These are phyloP conservation scores for Diplocarpon mali DNA, from an alignment of 2,329 filamentous ascomycete genomes.

Conservation along the genomic window DNA sequence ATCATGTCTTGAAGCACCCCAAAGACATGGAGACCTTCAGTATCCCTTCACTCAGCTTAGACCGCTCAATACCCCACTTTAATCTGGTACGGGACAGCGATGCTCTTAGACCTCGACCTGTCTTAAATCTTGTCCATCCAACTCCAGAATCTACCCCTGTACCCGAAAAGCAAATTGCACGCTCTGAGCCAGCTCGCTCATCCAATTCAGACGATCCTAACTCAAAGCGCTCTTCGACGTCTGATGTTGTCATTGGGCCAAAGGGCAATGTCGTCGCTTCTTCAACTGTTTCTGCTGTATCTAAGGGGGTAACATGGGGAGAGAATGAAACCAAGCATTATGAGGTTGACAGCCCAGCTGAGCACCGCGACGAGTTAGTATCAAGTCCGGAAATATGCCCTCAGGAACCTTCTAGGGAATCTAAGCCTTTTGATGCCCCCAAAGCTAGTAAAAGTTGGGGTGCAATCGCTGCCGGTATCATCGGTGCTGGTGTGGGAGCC, in stretches of 20 bases:
- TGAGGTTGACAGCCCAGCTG: conserved; percentile 47
- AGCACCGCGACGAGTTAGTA: conserved; percentile 23
- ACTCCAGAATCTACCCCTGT: conserved; percentile 44
- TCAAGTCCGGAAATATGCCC: conserved; percentile 13
- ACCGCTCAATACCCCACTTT: conserved; percentile 29
- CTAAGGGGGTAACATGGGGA: conserved; percentile 54
- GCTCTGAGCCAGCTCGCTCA: conserved; percentile 9
- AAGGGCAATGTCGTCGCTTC: conserved; percentile 34
- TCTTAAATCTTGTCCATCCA: conserved; percentile 50
- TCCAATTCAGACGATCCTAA: conserved; percentile 11
- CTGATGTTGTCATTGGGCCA: conserved; percentile 31
- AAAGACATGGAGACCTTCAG: conserved; percentile 31
- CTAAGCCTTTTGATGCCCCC: conserved; percentile 4
- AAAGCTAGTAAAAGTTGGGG: conserved; percentile 35
- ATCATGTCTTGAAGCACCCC: background rate
- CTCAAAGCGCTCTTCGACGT: conserved; percentile 5
- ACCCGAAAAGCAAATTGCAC: conserved; percentile 31
- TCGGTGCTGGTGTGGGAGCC: conserved; percentile 30
- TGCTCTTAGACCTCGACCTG: conserved; percentile 31
- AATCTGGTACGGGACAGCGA: conserved; percentile 21
- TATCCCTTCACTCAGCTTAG: conserved; percentile 20
- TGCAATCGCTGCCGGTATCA: conserved; percentile 39
- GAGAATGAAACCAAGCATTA: conserved; percentile 54
- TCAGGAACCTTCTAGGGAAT: conserved; percentile 28
- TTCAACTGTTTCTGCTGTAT: conserved; percentile 33